Conservation (phyloP, 75 land plant species). For the Sequoiadendron giganteum region DNA sequence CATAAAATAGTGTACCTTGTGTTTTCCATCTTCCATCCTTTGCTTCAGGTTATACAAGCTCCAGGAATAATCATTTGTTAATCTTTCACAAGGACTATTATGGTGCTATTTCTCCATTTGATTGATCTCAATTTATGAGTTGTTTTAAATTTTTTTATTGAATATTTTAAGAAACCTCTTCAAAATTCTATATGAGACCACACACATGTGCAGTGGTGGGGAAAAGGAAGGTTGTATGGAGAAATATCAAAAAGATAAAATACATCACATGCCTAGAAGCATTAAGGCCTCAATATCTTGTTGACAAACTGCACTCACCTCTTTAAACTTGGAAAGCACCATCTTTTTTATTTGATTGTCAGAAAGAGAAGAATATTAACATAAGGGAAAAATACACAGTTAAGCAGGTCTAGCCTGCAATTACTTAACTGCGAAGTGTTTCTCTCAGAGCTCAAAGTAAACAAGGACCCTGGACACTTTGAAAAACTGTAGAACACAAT, state of each 20-base stretch:
- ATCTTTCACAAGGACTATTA: background rate
- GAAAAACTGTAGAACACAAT: background rate
- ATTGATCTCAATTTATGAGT: background rate
- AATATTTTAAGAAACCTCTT: background rate
- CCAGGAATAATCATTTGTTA: background rate
- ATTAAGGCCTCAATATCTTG: background rate
- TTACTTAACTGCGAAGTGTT: background rate
- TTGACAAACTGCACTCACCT: background rate
- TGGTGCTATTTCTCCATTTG: background rate
- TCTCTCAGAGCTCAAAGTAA: background rate
- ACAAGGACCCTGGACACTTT: background rate
- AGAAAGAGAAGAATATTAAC: background rate
- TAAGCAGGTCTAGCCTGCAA: background rate
- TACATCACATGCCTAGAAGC: background rate
- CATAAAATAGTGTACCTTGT: background rate
- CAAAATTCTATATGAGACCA: background rate
- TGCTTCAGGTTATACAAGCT: background rate
- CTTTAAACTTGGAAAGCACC: background rate
- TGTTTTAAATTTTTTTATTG: background rate
- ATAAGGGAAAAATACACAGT: background rate
- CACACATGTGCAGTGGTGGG: background rate
- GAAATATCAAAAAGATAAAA: background rate
- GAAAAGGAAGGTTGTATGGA: background rate
- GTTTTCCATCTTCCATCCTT: background rate
- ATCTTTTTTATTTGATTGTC: background rate